Base-by-base conservation (phyloP, 148 eudicot species). In the Silene uniflora region DNA sequence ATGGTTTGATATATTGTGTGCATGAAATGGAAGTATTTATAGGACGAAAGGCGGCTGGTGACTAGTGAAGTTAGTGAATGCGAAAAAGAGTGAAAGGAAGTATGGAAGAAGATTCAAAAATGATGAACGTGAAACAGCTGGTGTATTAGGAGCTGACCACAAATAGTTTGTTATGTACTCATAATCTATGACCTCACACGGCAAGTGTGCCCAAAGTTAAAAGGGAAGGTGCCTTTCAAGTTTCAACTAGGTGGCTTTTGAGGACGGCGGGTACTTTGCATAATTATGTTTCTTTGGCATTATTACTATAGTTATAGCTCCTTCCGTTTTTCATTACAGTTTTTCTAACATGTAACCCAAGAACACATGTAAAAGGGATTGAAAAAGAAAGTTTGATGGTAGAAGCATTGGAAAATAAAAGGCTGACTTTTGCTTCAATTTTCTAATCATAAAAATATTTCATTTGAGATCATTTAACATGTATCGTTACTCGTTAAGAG, bases 71-170 rank as follows among this genome's bases (percentile, higher is more conserved):
- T 44, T 8, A 23, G 55, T 67, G 67, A 21, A 62, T 35, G 62
- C 44, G 69, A 66, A 66, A 66, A 27, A 32, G 49, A 35, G 22
- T 12, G 52, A 64, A 72, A 79, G 14, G 71, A 22, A 27, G 70
- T 52, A 66, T 32, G 71, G 10, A 71, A 22, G 59, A 44, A 55
- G 67, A 21, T 60, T 61, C 63, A 8, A 62, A 62, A 69, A 65
- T 62, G 46, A 66, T 75, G 74, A 79, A 67, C 62, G 78, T 74
- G 62, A 60, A 74, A 79, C 81, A 79, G 77, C 77, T 79, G 77
- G 72, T 65, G 27, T 75, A 18, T 46, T n/a, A 9, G 55, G 21
- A 44, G 27, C 25, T 44, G 7, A 44, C 27, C 72, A 68, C 72
- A 21, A 68, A 9, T 46, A 35, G 70, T 3, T 39, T 39, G 44